These are phyloP conservation scores for Xylariaceae sp. DNA, from an alignment of 2,329 filamentous ascomycete species.

Conservation along the genomic window DNA sequence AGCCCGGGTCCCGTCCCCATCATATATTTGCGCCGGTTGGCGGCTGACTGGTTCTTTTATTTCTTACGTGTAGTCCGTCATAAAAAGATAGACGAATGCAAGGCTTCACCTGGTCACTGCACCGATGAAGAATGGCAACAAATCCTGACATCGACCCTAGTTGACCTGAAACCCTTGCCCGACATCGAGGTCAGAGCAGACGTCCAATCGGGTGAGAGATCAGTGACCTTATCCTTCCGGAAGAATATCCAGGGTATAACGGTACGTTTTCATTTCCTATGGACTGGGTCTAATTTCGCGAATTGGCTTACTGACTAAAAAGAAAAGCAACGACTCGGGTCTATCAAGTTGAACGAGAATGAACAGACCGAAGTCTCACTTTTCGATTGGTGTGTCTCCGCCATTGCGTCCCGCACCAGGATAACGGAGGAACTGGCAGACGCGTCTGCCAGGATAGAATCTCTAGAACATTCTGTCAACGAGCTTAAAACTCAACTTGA, in stretches of 20 bases:
- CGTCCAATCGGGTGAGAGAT: constrained; percentile 46
- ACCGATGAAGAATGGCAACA: constrained; percentile 62
- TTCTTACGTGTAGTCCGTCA: constrained; percentile 50
- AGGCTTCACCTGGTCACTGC: constrained; percentile 50
- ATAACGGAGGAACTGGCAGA: constrained; percentile 43
- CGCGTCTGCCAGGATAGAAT: constrained; percentile 42
- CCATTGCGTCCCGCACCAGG: constrained; percentile 46
- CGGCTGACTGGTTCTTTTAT: constrained; percentile 20
- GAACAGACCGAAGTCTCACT: constrained; percentile 56
- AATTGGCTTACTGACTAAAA: constrained; percentile 11
- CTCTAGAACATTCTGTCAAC: constrained; percentile 52
- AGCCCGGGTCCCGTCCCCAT: neutral
- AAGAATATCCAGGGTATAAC: constrained; percentile 66
- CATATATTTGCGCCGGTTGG: constrained; percentile 11
- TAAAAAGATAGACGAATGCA: constrained; percentile 49
- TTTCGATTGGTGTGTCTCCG: constrained; percentile 66
- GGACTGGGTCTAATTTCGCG: constrained; percentile 1
- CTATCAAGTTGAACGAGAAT: constrained; percentile 53
- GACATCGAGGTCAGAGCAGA: constrained; percentile 59
- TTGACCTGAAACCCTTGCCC: constrained; percentile 44
- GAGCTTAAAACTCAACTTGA: constrained; percentile 61
- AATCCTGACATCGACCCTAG: constrained; percentile 55
- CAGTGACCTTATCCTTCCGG: constrained; percentile 59
- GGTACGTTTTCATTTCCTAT: constrained; percentile 40
- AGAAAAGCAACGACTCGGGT: constrained; percentile 63